phyloP scores from a whole-genome alignment of 257 asterid species.

The Scutellaria minor region DNA sequence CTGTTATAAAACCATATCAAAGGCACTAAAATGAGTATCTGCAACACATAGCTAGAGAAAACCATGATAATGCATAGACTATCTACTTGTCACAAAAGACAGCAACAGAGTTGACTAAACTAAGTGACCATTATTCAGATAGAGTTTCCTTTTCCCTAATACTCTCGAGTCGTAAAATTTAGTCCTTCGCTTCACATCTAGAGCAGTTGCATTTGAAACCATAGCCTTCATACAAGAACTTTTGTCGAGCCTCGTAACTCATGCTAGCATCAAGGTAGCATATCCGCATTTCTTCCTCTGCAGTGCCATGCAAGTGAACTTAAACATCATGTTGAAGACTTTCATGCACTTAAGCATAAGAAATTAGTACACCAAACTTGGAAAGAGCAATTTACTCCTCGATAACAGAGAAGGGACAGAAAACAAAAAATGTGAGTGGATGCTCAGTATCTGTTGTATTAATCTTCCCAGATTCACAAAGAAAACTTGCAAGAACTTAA shows the following conservation, averaged over 20 bases:
- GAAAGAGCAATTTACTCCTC: neutral
- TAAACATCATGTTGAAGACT: neutral
- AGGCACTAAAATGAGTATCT: neutral
- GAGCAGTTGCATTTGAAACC: slow-evolving; percentile 79
- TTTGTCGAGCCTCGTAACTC: slow-evolving; percentile 73
- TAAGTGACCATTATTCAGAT: neutral
- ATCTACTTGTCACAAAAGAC: neutral
- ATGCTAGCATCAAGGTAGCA: slow-evolving; percentile 88
- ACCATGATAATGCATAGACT: neutral
- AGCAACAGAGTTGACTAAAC: slow-evolving; percentile 17
- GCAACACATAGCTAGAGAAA: neutral
- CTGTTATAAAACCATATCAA: too few relatives aligned
- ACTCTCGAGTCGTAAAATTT: slow-evolving; percentile 12
- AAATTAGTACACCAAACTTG: neutral
- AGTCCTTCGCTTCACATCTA: slow-evolving; percentile 70
- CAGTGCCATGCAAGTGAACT: slow-evolving; percentile 32
- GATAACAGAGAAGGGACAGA: neutral
- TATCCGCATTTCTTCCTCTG: slow-evolving; percentile 85
- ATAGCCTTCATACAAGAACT: slow-evolving; percentile 63
- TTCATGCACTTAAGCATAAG: slow-evolving; percentile 4
- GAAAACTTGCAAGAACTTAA: slow-evolving; percentile 9
- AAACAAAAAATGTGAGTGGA: neutral
- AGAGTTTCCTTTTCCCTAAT: neutral
- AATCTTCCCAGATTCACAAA: slow-evolving; percentile 23
- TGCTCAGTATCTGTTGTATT: neutral